A percentile compares a stretch with the other conserved stretches of the same genome.
Evolutionary conservation across 352 stramenopile species (phyloP).

Genomic region (Globisporangium canariense): DNA sequence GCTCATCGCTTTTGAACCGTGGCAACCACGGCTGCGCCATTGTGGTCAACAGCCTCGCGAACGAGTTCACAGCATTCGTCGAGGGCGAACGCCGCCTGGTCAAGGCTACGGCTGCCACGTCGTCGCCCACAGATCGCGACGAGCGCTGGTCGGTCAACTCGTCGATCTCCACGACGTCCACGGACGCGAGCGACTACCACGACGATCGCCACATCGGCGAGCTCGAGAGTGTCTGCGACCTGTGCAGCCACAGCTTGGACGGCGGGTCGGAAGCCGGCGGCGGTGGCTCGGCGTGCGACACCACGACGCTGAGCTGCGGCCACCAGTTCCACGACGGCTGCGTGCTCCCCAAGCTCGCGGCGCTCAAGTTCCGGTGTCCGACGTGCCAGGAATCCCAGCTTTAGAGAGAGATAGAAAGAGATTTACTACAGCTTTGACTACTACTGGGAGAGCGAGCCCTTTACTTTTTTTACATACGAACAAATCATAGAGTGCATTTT

Average conservation of each 20-base stretch:
- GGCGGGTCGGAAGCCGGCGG: background rate
- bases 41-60: constrained; percentile 26
- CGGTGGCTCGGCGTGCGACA: background rate
- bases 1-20: constrained; percentile 31
- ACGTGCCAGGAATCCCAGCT: constrained; percentile 11
- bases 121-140: background rate
- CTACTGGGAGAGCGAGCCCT: too few species aligned
- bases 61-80: constrained; percentile 24
- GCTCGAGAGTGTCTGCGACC: background rate
- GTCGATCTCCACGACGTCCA: constrained; percentile 9
- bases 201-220: constrained; percentile 2
- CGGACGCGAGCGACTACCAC: constrained; percentile 8
- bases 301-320: constrained; percentile 21
- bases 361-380: constrained; percentile 17
- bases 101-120: background rate
- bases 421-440: too few species aligned
- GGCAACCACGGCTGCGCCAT: constrained; percentile 36
- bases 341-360: constrained; percentile 14
- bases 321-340: constrained; percentile 24
- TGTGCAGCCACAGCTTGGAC: constrained; percentile 2
- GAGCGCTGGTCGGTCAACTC: constrained; percentile 10
- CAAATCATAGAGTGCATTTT: too few species aligned
- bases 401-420: background rate
- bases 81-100: background rate
- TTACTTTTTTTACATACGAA: too few species aligned